Base-by-base conservation (phyloP, 2,329 filamentous ascomycete species). In the Fusarium sp. region DNA sequence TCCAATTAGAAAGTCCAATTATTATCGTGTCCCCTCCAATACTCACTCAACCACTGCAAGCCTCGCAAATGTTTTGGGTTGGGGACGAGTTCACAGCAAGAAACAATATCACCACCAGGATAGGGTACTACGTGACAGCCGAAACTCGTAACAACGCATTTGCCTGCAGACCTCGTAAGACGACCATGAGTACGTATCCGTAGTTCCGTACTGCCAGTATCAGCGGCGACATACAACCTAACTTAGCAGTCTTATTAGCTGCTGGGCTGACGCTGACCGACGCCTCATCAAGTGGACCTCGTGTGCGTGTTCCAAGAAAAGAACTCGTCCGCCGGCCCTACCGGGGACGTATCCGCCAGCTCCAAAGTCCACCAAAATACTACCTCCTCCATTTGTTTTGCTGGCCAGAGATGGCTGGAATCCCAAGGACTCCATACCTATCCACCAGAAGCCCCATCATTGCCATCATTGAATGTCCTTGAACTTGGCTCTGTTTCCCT, bases 291-390 rank as follows among this genome's bases (percentile, higher is more conserved):
- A 42, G 63, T 67, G 63, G 63, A 53, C 29, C 53, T 58, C 59
- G 36, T 31, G 33, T 37, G 25, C 25, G 48, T 66, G 61, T 69
- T 63, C 66, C 61, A 69, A 54, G 57, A 69, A 63, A 66, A 66
- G 66, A 69, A 59, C 29, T 20, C 17, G 33, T n/a, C 29, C 11
- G 50, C 60, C 65, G 60, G 65, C 42, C 49, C 37, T 66, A 41
- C 61, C 66, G 56, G 66, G 40, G 51, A 54, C 37, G 11, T 25
- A 69, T 66, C 66, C 66, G 61, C 40, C 46, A 37, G 18, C 33
- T 46, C 37, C 31, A 59, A 60, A 33, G 47, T 40, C 59, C 60
- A 54, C 60, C 60, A 41, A 35, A 40, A 42, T 51, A 64, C 51
- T 51, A 63, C 60, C 60, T 63, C 51, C 39, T 63, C 41, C 41